Base-by-base conservation (phyloP, 495 filamentous ascomycete genomes). In the Eremomyces bilateralis region DNA sequence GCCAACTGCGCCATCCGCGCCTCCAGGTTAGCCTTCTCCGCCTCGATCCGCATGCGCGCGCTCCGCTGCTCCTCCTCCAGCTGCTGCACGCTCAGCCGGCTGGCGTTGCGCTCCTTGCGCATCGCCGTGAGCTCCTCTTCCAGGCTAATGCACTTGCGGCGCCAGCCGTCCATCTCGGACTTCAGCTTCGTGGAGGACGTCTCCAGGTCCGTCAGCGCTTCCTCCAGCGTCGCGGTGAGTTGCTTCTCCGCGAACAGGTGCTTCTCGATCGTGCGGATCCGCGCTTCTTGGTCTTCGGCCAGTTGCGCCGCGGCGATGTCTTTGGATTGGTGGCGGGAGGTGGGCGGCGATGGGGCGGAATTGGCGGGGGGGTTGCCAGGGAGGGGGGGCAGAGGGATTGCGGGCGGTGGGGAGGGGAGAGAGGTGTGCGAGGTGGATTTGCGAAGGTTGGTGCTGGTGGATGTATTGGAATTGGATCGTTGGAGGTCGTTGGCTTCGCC, bases 161-260 rank as follows among this genome's bases (percentile, higher is more conserved):
- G 80, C 74, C 83, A 93, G 24, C 61, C 67, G n/a, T 95, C 83
- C 51, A 75, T 70, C 49, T 97, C 88, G 12, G 56, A 50, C 62
- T 84, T 90, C 55, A 76, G 67, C 58, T 80, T 80, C 54, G 76
- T 83, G 49, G 71, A 76, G 43, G 85, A 79, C 32, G 66, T 60
- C 54, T 97, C 88, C 13, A 95, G 73, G 47, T 95, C 90, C 4
- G 80, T 81, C 27, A 97, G 65, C 17, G 88, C 90, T 57, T 95
- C 85, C 50, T 97, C 88, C 21, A 97, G 64, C 20, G 83, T 93
- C 15, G 76, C 69, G 3, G 85, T 95, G 18, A 97, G 72, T 49
- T 95, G 85, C 52, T 91, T 93, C 61, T 97, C 88, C 18, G 90
- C 84, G 40, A 75, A 76, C 20, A 97, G 68, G 50, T 95, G 83